These are phyloP conservation scores for Fusarium kyushuense DNA, from an alignment of 2,329 filamentous ascomycete species.

Conservation along the genomic window DNA sequence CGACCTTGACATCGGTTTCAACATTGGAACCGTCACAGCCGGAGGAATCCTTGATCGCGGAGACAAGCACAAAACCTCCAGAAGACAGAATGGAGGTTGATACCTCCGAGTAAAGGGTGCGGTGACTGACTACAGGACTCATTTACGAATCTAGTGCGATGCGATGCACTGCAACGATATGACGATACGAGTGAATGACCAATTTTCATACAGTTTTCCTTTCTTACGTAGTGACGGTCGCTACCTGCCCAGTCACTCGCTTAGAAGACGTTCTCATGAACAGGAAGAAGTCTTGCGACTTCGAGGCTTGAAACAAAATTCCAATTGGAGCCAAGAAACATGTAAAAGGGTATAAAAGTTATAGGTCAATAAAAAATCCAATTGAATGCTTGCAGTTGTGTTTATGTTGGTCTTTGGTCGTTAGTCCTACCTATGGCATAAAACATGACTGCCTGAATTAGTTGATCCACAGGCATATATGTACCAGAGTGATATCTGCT, in stretches of 20 bases:
- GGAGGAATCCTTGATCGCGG: conserved; percentile 44
- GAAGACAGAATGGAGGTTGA: conserved; percentile 49
- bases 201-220: conserved; percentile 38
- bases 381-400: neutral
- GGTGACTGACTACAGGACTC: conserved; percentile 29
- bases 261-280: conserved; percentile 34
- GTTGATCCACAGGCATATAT: neutral
- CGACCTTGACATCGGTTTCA: conserved; percentile 37
- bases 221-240: conserved; percentile 39
- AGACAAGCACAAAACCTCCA: conserved; percentile 44
- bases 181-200: conserved; percentile 49
- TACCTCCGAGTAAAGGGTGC: conserved; percentile 31
- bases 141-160: conserved; percentile 39
- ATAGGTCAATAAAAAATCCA: conserved; percentile 17
- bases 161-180: conserved; percentile 35
- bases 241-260: conserved; percentile 42
- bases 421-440: neutral
- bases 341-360: conserved; percentile 31
- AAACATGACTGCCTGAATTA: neutral
- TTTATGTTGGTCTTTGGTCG: neutral
- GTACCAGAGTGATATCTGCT: neutral
- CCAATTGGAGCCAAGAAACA: conserved; percentile 13
- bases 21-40: conserved; percentile 39
- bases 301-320: conserved; percentile 21
- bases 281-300: conserved; percentile 28